Evolutionary conservation across 768 basidiomycete species (phyloP), one percentile per base, ranked within the genome.

Genomic region (Austroboletus eburneus): DNA sequence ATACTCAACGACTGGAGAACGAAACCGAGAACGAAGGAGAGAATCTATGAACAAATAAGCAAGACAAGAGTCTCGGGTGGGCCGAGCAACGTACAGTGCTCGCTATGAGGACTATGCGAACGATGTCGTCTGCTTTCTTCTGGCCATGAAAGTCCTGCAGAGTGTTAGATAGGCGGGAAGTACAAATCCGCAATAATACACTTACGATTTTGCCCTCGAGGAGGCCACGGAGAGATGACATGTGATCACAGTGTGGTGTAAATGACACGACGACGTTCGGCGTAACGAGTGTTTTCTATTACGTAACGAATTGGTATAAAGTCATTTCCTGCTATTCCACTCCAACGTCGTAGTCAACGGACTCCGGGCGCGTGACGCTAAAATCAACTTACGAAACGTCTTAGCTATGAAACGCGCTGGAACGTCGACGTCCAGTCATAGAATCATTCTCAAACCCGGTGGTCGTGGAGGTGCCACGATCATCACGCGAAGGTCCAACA

Each of bases 401-500:
- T n/a, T n/a, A 5, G 12, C 32, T 16, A 62, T 64, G 63, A 64
- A 57, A 24, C 63, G 63, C 27, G 9, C 18, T 20, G 42, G 51
- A 32, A 48, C 50, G 10, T 59, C 57, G 29, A 60, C 57, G 4
- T 49, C 57, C 16, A 52, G 45, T 13, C 66, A 56, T 21, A 72
- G 70, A 61, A 73, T 72, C 35, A 72, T 71, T 9, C 69, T 71
- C 48, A 73, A 68, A 39, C 71, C 71, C 2, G 69, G 67, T 25
- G 61, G 59, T 16, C 64, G 58, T 35, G 62, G 61, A 8, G 51
- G 56, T 2, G 58, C 49, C 2, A 65, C 51, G 16, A 59, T 62
- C 51, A 57, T 57, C 21, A 51, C 63, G 3, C 60, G 62, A 1
- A 49, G 49, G 27, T 61, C 63, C 20, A 9, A 47, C 37, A 61